These are phyloP conservation scores for Pseudotulostoma volvatum DNA, from an alignment of 495 filamentous ascomycete genomes.

Conservation along the genomic window DNA sequence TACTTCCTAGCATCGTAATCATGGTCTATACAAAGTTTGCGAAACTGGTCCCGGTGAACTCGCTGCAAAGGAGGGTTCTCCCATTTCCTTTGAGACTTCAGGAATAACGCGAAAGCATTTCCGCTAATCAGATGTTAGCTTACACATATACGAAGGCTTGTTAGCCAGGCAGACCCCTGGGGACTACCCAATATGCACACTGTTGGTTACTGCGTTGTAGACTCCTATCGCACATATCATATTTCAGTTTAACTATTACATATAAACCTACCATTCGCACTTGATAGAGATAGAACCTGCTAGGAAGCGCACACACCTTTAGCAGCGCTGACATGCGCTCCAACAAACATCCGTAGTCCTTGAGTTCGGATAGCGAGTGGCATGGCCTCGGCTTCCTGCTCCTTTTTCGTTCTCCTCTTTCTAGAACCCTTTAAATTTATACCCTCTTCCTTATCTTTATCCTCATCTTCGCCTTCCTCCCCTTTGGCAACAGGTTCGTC, in stretches of 20 bases:
- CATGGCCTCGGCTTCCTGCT: slow-evolving; percentile 33
- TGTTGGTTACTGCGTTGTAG: slow-evolving; percentile 73
- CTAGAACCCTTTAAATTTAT: neutral
- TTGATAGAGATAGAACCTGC: slow-evolving; percentile 1
- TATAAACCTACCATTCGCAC: slow-evolving; percentile 2
- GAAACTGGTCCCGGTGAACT: slow-evolving; percentile 52
- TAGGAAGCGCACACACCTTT: slow-evolving; percentile 40
- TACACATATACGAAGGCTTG: slow-evolving; percentile 1
- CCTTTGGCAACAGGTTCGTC: slow-evolving; percentile 8
- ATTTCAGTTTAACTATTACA: no score
- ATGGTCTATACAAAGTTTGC: slow-evolving; percentile 45
- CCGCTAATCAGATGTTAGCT: slow-evolving; percentile 31
- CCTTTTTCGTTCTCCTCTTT: slow-evolving; percentile 24
- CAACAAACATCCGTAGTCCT: slow-evolving; percentile 66
- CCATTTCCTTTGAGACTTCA: slow-evolving; percentile 95
- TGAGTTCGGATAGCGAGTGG: slow-evolving; percentile 52
- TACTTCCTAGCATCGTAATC: slow-evolving; percentile 50
- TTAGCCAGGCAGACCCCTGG: neutral
- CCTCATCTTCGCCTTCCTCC: slow-evolving; percentile 8
- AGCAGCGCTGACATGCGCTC: slow-evolving; percentile 80
- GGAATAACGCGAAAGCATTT: slow-evolving; percentile 85
- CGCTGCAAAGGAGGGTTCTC: slow-evolving; percentile 58
- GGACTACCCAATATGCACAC: slow-evolving; percentile 50
- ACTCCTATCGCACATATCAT: no score
- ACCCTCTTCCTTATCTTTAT: slow-evolving; percentile 2